Percentiles rank a stretch among this genome's conserved stretches.
Conservation (phyloP, 2,329 filamentous ascomycete genomes). For the Epichloe glyceriae region DNA sequence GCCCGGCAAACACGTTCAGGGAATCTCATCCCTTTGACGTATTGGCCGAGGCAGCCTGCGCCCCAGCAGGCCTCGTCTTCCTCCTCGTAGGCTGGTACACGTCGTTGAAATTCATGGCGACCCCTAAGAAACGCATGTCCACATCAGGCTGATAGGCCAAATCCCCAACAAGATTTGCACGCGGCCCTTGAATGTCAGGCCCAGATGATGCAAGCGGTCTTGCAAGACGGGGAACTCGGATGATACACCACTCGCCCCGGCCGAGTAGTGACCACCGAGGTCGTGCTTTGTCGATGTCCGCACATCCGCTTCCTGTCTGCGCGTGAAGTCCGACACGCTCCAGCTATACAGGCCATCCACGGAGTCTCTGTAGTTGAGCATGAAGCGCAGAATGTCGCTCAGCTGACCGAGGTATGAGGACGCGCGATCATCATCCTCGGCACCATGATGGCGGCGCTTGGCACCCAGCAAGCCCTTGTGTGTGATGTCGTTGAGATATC, state of each 20-base stretch:
- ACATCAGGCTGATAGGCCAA: slow-evolving; percentile 86
- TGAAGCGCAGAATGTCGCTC: slow-evolving; percentile 81
- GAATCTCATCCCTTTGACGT: slow-evolving; percentile 15
- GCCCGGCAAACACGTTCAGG: no score
- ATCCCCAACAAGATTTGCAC: slow-evolving; percentile 74
- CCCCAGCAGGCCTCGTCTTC: slow-evolving; percentile 31
- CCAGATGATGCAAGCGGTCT: slow-evolving; percentile 58
- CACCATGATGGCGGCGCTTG: slow-evolving; percentile 31
- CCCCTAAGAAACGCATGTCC: slow-evolving; percentile 88
- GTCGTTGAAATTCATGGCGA: slow-evolving; percentile 99
- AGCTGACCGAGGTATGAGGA: slow-evolving; percentile 85
- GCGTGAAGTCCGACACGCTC: slow-evolving; percentile 87
- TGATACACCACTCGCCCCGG: slow-evolving; percentile 41
- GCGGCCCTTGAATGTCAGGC: slow-evolving; percentile 61
- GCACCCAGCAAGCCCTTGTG: slow-evolving; percentile 88
- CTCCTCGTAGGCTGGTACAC: slow-evolving; percentile 70
- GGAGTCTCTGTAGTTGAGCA: slow-evolving; percentile 86
- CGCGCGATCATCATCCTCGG: slow-evolving; percentile 51
- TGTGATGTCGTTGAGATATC: slow-evolving; percentile 86
- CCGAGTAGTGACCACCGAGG: slow-evolving; percentile 13
- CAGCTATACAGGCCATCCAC: slow-evolving; percentile 92
- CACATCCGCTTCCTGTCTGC: slow-evolving; percentile 72
- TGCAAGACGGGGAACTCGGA: slow-evolving; percentile 62
- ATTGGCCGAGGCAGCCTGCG: slow-evolving; percentile 12
- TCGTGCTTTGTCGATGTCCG: slow-evolving; percentile 47